These are phyloP conservation scores for Heterobasidion parviporum DNA, from an alignment of 1,284 basidiomycete genomes.

Conservation along the genomic window DNA sequence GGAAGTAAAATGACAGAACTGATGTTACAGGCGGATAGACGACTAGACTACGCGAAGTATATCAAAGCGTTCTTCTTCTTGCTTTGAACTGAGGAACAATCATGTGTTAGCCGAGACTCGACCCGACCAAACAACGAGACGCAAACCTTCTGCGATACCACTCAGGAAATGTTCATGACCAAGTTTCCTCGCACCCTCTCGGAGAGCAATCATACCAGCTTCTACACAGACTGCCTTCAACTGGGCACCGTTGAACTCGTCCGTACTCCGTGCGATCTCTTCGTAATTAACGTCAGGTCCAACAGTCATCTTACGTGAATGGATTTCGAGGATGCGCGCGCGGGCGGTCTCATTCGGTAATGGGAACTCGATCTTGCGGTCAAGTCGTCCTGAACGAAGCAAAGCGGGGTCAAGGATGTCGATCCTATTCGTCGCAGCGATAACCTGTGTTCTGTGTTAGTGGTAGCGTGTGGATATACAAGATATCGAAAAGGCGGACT, in stretches of 20 bases:
- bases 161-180: conserved; percentile 91
- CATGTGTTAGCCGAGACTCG: conserved; percentile 12
- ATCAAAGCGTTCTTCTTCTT: conserved; percentile 95
- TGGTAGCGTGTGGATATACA: conserved; percentile 7
- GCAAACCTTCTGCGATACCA: conserved; percentile 83
- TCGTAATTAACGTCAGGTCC: conserved; percentile 71
- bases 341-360: conserved; percentile 70
- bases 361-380: conserved; percentile 79
- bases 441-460: conserved; percentile 56
- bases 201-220: conserved; percentile 96
- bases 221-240: conserved; percentile 94
- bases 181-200: conserved; percentile 88
- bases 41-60: conserved; percentile 68
- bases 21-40: too few species aligned
- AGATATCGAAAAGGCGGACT: conserved; percentile 32
- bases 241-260: conserved; percentile 73
- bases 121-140: conserved; percentile 2
- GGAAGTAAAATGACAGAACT: too few species aligned
- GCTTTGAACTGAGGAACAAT: conserved; percentile 62
- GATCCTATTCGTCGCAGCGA: conserved; percentile 97
- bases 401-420: conserved; percentile 89
- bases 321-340: conserved; percentile 71
- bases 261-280: conserved; percentile 67
- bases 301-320: conserved; percentile 90
- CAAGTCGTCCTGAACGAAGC: conserved; percentile 68